Base-by-base conservation (phyloP, 306 rosid genomes). In the Erythrophleum fordii region DNA sequence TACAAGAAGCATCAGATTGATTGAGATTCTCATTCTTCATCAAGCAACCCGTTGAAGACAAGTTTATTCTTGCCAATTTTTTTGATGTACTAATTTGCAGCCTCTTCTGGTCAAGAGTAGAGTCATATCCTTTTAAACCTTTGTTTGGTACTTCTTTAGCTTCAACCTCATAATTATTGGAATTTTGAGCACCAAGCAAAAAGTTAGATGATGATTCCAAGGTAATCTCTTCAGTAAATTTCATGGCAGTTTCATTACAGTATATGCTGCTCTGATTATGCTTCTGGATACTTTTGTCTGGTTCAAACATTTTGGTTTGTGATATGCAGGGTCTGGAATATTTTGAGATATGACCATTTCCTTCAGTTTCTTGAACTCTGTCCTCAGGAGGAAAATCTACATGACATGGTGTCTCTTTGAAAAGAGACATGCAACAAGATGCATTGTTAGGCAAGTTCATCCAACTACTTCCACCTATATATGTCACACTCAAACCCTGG, bases 251-350 rank as follows among this genome's bases (percentile, higher is more conserved):
- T 79, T 75, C 55, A 51, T 20, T 14, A 66, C 53, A 51, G 77
- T 25, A 41, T 42, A 41, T 31, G 82, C 68, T 8, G 46, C 58
- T n/a, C 76, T 25, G 75, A 48, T 51, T 5, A 18, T 37, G 59
- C 72, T 58, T 58, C 55, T 5, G 82, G 52, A 64, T 49, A 80
- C 75, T 80, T 80, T 73, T 72, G 74, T 52, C 84, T 71, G 75
- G 73, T 76, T 86, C 85, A 72, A 55, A 77, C 69, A 72, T 29
- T 73, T 45, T 72, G 72, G 77, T 31, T 48, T 18, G 5, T 31
- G 83, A 60, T 45, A 44, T 65, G 71, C 78, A 22, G 25, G 78
- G 67, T 52, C 61, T 81, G 12, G 67, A 69, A 31, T 41, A 55
- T 26, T 46, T 74, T 69, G 59, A 53, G 31, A 45, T 39, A 52